phyloP scores from a whole-genome alignment of 352 stramenopile genomes.

The Phytophthora uliginosa region DNA sequence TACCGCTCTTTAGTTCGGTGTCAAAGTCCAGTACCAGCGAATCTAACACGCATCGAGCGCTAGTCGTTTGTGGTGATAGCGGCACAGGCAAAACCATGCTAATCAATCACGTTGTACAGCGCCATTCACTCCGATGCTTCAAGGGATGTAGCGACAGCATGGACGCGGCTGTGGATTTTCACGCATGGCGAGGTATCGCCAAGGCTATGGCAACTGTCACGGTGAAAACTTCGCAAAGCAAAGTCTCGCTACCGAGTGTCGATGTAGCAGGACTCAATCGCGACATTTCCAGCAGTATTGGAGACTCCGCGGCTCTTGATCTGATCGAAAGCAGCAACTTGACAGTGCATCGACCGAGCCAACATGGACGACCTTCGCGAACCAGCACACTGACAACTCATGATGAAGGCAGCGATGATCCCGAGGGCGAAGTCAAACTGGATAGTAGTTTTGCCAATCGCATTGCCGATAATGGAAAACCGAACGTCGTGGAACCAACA shows the following conservation, averaged over 20 bases:
- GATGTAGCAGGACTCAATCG: slow-evolving; percentile 11
- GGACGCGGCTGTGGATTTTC: slow-evolving; percentile 65
- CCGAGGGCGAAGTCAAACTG: slow-evolving; percentile 15
- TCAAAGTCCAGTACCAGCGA: slow-evolving; percentile 17
- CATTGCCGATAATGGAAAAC: background rate
- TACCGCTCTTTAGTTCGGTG: slow-evolving; percentile 59
- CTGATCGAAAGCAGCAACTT: slow-evolving; percentile 11
- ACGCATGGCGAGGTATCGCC: slow-evolving; percentile 64
- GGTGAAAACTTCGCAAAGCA: slow-evolving; percentile 22
- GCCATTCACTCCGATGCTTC: slow-evolving; percentile 59
- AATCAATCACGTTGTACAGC: slow-evolving; percentile 61
- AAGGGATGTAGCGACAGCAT: slow-evolving; percentile 68
- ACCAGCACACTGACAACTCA: slow-evolving; percentile 39
- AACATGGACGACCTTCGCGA: slow-evolving; percentile 27
- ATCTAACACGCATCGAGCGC: slow-evolving; percentile 40
- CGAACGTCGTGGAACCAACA: slow-evolving; percentile 1
- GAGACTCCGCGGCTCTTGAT: slow-evolving; percentile 14
- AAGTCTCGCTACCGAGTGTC: slow-evolving; percentile 23
- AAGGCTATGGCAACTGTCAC: slow-evolving; percentile 19
- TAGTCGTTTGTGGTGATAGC: slow-evolving; percentile 69
- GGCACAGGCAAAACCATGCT: slow-evolving; percentile 80
- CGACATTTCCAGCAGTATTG: background rate
- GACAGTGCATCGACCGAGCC: slow-evolving; percentile 23
- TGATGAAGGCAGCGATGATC: slow-evolving; percentile 21
- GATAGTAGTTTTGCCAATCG: slow-evolving; percentile 18